A percentile compares a stretch with the other conserved stretches of the same genome.
These are phyloP conservation scores for Thuja plicata DNA, from an alignment of 83 land plant genomes.

Conservation along the genomic window DNA sequence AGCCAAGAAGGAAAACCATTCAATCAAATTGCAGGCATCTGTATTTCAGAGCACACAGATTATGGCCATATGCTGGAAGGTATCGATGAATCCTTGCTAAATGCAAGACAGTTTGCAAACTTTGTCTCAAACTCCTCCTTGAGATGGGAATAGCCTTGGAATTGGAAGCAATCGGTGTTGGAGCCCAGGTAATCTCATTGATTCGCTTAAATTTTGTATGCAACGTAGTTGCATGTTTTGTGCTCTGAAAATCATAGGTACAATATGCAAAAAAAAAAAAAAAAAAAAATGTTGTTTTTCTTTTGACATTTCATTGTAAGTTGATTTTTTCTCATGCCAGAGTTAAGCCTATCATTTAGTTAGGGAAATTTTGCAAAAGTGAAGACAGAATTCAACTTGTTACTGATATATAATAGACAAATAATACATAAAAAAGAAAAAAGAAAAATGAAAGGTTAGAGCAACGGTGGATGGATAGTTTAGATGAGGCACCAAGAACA, in stretches of 20 bases:
- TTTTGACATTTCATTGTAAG: not conserved
- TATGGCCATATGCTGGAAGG: not conserved
- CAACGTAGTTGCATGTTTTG: too few species aligned
- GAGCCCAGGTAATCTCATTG: not conserved
- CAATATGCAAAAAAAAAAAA: not conserved
- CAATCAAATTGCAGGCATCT: not conserved
- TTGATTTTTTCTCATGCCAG: not conserved
- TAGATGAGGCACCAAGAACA: too few species aligned
- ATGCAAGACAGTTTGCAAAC: not conserved
- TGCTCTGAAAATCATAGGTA: too few species aligned
- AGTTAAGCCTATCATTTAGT: not conserved
- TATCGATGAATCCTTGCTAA: not conserved
- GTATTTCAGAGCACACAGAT: not conserved
- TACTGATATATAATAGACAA: too few species aligned
- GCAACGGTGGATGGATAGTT: too few species aligned
- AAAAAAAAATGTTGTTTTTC: not conserved
- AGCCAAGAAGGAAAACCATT: not conserved
- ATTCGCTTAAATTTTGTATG: not conserved
- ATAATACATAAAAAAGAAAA: too few species aligned
- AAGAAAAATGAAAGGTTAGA: too few species aligned
- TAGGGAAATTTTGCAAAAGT: too few species aligned
- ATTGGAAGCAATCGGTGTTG: slow-evolving; percentile 7
- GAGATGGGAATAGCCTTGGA: not conserved
- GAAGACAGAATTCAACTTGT: too few species aligned
- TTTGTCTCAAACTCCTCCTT: not conserved